Percentiles rank a stretch among this genome's conserved stretches.
Evolutionary conservation across 345 rosid species (phyloP).

Genomic region (Heritiera littoralis): DNA sequence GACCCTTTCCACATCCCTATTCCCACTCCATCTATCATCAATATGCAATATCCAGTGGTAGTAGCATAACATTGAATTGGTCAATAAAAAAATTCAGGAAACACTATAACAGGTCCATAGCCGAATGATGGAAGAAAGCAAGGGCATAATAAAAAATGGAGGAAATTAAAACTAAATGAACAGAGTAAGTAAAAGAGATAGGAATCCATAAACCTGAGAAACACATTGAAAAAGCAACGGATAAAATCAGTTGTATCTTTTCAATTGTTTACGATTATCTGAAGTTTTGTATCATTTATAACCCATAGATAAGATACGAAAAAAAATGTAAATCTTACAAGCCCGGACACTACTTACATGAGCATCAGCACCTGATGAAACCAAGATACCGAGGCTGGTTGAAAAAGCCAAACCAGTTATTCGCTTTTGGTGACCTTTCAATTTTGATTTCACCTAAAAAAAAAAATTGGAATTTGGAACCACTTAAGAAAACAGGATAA

Average conservation of each 20-base stretch:
- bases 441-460: no score
- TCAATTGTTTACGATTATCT: not conserved
- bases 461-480: no score
- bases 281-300: not conserved
- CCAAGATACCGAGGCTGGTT: constrained; percentile 16
- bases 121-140: not conserved
- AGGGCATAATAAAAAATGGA: no score
- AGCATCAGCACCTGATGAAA: constrained; percentile 54
- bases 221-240: not conserved
- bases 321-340: not conserved
- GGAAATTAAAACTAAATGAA: no score
- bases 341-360: constrained; percentile 44
- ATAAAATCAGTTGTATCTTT: not conserved
- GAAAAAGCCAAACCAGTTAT: no score
- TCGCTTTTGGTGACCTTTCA: no score
- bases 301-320: not conserved
- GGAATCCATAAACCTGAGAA: no score
- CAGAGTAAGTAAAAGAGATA: no score
- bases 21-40: not conserved
- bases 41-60: not conserved
- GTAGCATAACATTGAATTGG: no score
- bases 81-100: no score
- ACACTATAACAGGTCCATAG: not conserved
- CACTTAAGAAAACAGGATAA: no score
- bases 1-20: not conserved